Base-by-base conservation (phyloP, 192 early-diverging fungal genomes). In the Coemansia sp. region DNA sequence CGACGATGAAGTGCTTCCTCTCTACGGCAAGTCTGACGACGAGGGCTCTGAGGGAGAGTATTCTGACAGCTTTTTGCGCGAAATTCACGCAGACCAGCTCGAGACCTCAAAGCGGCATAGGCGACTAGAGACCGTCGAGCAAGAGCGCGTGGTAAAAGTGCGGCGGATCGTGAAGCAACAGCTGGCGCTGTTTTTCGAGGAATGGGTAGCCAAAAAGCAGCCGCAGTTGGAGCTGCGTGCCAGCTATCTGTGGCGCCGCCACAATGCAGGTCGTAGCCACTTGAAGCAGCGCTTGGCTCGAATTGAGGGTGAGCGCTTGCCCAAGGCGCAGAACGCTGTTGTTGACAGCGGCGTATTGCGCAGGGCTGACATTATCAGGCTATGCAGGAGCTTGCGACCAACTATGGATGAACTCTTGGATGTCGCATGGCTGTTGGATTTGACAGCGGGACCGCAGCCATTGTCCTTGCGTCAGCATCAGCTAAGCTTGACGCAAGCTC, bases 11-110 rank as follows among this genome's bases (percentile, higher is more conserved):
- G 67, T 73, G 1, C 61, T 87, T 19, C 82, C 82, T 0, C 35
- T 68, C 15, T 86, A 83, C 36, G 84, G 86, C 20, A 79, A 85
- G 15, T 79, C 72, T 12, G 53, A 67, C 27, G 53, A 56, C 6
- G 62, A 54, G 6, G 66, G 43, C 7, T n/a, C n/a, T n/a, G n/a
- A n/a, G n/a, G n/a, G n/a, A n/a, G 78, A 51, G 40, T n/a, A 62
- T 3, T 71, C 73, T 0, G 78, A 71, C 19, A n/a, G 40, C 14
- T 29, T 75, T 20, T 20, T 39, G 37, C 72, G 72, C 24, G 75
- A 74, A 40, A 67, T 76, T 35, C 47, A 38, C 5, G 15, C 22
- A 11, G 71, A 74, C 62, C 60, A 49, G 15, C 27, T 31, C 0
- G 65, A 68, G 11, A 36, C 31, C 3, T 38, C 19, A 0, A n/a